phyloP scores from a whole-genome alignment of 805 yeast genomes.

The Yarrowia keelungensis region DNA sequence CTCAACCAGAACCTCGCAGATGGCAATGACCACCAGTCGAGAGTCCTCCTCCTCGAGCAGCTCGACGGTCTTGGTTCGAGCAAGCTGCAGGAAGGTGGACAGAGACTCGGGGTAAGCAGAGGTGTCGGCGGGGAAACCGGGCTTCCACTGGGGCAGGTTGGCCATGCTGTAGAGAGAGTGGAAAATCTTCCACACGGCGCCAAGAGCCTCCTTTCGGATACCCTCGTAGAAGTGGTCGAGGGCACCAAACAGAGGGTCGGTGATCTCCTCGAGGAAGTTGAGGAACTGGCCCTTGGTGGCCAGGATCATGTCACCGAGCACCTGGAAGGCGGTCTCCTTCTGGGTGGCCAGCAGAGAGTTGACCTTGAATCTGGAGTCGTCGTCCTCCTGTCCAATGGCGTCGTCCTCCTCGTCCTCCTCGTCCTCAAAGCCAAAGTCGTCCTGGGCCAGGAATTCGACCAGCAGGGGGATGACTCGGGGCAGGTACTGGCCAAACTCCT shows the following conservation, averaged over 20 bases:
- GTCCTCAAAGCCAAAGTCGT: constrained; percentile 62
- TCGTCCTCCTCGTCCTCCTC: constrained; percentile 54
- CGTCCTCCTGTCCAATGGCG: constrained; percentile 51
- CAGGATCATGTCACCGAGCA: constrained; percentile 83
- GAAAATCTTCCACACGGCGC: constrained; percentile 82
- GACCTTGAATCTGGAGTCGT: constrained; percentile 75
- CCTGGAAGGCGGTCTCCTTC: constrained; percentile 93
- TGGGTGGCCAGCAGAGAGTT: constrained; percentile 95
- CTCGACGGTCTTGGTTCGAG: constrained; percentile 69
- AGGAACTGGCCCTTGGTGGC: constrained; percentile 85
- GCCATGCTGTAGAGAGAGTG: constrained; percentile 61
- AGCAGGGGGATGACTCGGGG: constrained; percentile 83
- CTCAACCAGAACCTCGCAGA: constrained; percentile 76
- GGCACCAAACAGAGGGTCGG: constrained; percentile 70
- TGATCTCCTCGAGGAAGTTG: constrained; percentile 71
- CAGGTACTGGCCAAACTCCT: constrained; percentile 85
- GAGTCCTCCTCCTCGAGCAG: constrained; percentile 82
- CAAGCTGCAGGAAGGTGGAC: constrained; percentile 66
- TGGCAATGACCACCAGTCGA: constrained; percentile 75
- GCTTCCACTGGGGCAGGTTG: constrained; percentile 47
- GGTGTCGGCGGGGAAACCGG: constrained; percentile 48
- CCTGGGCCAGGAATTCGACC: constrained; percentile 81
- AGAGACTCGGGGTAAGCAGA: constrained; percentile 53
- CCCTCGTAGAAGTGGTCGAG: constrained; percentile 84
- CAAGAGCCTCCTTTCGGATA: constrained; percentile 84